Percentiles rank a stretch among this genome's conserved stretches.
phyloP scores from a whole-genome alignment of 2,329 filamentous ascomycete genomes.

The Penicillium nordicum region DNA sequence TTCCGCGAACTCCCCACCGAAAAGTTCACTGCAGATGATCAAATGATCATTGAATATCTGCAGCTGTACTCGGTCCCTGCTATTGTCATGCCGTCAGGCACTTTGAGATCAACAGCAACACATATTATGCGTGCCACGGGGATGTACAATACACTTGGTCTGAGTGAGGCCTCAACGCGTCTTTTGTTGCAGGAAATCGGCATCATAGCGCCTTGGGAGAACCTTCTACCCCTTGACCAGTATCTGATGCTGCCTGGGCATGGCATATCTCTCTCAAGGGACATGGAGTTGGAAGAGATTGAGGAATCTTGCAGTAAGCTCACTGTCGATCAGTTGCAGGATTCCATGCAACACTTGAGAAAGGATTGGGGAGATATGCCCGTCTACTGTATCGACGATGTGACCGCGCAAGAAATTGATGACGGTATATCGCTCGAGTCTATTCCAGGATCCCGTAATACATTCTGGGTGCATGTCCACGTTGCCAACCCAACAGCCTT shows the following conservation, averaged over 20 bases:
- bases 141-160: slow-evolving; percentile 49
- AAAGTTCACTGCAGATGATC: slow-evolving; percentile 50
- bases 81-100: slow-evolving; percentile 37
- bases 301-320: slow-evolving; percentile 27
- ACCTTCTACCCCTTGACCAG: slow-evolving; percentile 51
- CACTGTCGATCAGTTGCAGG: slow-evolving; percentile 37
- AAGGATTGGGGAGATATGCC: slow-evolving; percentile 56
- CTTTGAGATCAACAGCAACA: slow-evolving; percentile 50
- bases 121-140: slow-evolving; percentile 55
- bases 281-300: slow-evolving; percentile 32
- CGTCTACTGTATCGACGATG: slow-evolving; percentile 59
- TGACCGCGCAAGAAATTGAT: slow-evolving; percentile 57
- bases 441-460: slow-evolving; percentile 41
- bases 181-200: slow-evolving; percentile 61
- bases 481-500: slow-evolving; percentile 64
- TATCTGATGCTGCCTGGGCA: slow-evolving; percentile 52
- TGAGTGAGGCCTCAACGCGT: slow-evolving; percentile 40
- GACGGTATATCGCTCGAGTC: slow-evolving; percentile 60
- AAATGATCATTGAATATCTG: slow-evolving; percentile 54
- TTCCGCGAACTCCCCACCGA: slow-evolving; percentile 36
- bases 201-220: slow-evolving; percentile 58
- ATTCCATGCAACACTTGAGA: slow-evolving; percentile 56
- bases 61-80: slow-evolving; percentile 50
- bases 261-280: slow-evolving; percentile 29
- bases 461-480: slow-evolving; percentile 61